phyloP scores from a whole-genome alignment of 164 flowering plant species.

The Litsea cubeba region DNA sequence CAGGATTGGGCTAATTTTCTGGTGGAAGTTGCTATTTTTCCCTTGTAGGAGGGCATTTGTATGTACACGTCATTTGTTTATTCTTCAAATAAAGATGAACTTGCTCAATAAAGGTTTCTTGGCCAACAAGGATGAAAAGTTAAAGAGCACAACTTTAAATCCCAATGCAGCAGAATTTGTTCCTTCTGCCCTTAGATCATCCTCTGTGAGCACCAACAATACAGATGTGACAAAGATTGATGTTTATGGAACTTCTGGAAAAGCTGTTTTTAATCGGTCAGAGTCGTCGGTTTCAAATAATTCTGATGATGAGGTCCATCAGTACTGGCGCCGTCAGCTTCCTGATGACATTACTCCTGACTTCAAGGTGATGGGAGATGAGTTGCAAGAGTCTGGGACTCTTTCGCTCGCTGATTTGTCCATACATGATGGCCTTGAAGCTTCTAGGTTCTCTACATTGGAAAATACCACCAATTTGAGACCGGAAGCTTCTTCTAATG shows the following conservation, averaged over 20 bases:
- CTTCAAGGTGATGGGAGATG: conserved; percentile 69
- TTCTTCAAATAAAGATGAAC: conserved; percentile 54
- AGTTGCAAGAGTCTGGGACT: conserved; percentile 45
- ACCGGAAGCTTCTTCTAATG: conserved; percentile 1
- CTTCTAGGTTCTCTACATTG: conserved; percentile 43
- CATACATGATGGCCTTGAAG: conserved; percentile 48
- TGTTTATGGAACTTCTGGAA: conserved; percentile 44
- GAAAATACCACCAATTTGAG: conserved; percentile 32
- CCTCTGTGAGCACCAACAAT: conserved; percentile 39
- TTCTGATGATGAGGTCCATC: conserved; percentile 92
- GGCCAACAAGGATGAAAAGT: conserved; percentile 35
- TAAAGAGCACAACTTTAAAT: conserved; percentile 59
- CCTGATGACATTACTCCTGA: conserved; percentile 99
- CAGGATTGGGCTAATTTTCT: conserved; percentile 65
- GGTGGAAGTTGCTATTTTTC: conserved; percentile 10
- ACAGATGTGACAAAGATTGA: conserved; percentile 33
- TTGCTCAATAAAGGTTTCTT: conserved; percentile 48
- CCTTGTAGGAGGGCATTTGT: conserved; percentile 6
- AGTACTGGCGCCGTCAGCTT: conserved; percentile 79
- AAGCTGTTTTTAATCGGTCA: conserved; percentile 62
- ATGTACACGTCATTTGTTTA: conserved; percentile 10
- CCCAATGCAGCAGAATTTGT: conserved; percentile 96
- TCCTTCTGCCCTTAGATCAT: conserved; percentile 62
- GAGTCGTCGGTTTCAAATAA: conserved; percentile 71
- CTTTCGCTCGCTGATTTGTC: conserved; percentile 65